Evolutionary conservation across 2,329 filamentous ascomycete genomes (phyloP), one percentile per base, ranked within the genome.

Genomic region (Colletotrichum paranaense): DNA sequence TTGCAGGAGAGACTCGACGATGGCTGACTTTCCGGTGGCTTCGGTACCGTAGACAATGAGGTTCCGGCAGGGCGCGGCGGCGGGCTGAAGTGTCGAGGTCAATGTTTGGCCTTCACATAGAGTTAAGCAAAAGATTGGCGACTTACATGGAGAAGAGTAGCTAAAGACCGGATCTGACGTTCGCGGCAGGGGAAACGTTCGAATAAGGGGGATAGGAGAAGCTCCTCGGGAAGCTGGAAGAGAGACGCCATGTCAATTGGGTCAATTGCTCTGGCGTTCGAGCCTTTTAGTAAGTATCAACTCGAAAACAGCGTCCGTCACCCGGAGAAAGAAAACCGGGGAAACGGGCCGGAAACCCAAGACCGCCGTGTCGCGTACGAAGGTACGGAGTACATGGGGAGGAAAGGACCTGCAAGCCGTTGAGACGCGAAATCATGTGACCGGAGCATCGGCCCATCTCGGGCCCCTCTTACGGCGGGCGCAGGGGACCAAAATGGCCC

Each of bases 1-100:
- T 32, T 88, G 80, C 2, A 97, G 88, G 19, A 95, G 88, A 3
- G 88, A 86, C 69, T 87, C 86, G 4, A 92, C 86, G 63, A 98
- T 88, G 60, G 90, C 89, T 38, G 91, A 94, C 84, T 98, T 98
- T 53, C 95, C 96, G 0, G 95, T 97, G 2, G 95, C 93, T 78
- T 95, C 92, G 35, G 95, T 90, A 63, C 97, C 97, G 81, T 98
- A 92, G 62, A 97, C 82, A 26, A 98, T 91, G 12, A 98, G 82
- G 73, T 94, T 93, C 12, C 91, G 86, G 69, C 93, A 93, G 69
- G 90, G 92, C 35, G 94, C 92, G n/a, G 92, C 87, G 59, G 85
- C 82, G 26, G 91, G 89, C 90, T 94, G 79, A 24, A 24, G 8
- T 1, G 16, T 28, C 16, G 38, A 59, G 11, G 60, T 38, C 22